These are phyloP conservation scores for Phyllosticta citribraziliensis DNA, from an alignment of 2,329 filamentous ascomycete genomes.

Conservation along the genomic window DNA sequence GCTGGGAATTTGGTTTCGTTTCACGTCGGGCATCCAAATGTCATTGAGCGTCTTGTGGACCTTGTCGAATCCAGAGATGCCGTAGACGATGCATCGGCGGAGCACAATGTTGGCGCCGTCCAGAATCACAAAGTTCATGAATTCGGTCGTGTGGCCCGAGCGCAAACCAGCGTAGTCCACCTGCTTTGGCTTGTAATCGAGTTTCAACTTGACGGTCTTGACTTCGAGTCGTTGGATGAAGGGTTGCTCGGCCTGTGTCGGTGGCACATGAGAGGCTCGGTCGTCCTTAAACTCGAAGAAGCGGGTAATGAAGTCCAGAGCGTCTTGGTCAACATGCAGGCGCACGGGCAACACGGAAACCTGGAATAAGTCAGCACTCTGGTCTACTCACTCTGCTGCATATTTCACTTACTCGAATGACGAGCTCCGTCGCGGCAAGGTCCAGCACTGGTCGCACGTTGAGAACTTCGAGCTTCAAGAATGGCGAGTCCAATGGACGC, in stretches of 20 bases:
- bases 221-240: constrained; percentile 89
- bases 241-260: constrained; percentile 51
- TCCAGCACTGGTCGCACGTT: constrained; percentile 80
- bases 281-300: constrained; percentile 98
- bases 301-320: constrained; percentile 88
- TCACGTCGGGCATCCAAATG: constrained; percentile 93
- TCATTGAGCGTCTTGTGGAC: constrained; percentile 86
- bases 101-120: constrained; percentile 82
- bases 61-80: constrained; percentile 80
- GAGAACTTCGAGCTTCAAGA: constrained; percentile 81
- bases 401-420: constrained; percentile 52
- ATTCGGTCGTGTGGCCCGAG: constrained; percentile 89
- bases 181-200: constrained; percentile 97
- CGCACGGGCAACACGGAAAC: constrained; percentile 71
- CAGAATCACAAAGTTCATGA: constrained; percentile 96
- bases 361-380: constrained; percentile 15
- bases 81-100: constrained; percentile 84
- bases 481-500: constrained; percentile 74
- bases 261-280: constrained; percentile 27
- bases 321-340: constrained; percentile 93
- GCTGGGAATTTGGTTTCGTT: constrained; percentile 75
- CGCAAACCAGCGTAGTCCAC: constrained; percentile 89
- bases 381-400: neutral
- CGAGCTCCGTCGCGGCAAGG: constrained; percentile 79
- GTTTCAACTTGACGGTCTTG: constrained; percentile 68